A percentile compares a stretch with the other conserved stretches of the same genome.
Evolutionary conservation across 352 stramenopile genomes (phyloP).

Genomic region (Thalassiosira gravida): DNA sequence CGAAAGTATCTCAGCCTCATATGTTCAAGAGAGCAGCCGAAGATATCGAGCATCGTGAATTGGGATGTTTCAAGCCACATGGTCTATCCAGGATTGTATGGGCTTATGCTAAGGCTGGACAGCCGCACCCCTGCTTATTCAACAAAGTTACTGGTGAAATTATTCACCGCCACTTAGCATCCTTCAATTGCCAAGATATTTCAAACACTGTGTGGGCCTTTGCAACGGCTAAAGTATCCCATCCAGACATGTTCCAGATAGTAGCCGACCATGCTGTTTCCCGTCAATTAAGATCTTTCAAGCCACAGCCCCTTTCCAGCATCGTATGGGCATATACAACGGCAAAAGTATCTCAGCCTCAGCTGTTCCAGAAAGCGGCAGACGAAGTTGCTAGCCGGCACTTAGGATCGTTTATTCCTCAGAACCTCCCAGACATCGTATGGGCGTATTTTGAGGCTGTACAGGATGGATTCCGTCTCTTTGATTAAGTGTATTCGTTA

Average conservation of each 20-base stretch:
- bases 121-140: no score
- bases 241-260: no score
- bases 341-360: background rate
- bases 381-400: background rate
- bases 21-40: background rate
- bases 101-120: background rate
- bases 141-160: no score
- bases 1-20: no score
- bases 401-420: background rate
- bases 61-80: background rate
- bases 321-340: constrained; percentile 15
- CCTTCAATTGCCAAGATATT: background rate
- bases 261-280: no score
- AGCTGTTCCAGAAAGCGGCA: constrained; percentile 16
- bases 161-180: background rate
- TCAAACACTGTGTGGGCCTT: background rate
- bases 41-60: no score
- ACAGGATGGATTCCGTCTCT: no score
- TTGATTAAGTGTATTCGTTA: no score
- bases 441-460: no score
- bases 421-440: no score
- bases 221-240: background rate
- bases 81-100: background rate
- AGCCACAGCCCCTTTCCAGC: constrained; percentile 10
- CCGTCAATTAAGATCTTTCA: constrained; percentile 12